Evolutionary conservation across 768 basidiomycete species (phyloP), one percentile per base, ranked within the genome.

Genomic region (Podaxis sp.): DNA sequence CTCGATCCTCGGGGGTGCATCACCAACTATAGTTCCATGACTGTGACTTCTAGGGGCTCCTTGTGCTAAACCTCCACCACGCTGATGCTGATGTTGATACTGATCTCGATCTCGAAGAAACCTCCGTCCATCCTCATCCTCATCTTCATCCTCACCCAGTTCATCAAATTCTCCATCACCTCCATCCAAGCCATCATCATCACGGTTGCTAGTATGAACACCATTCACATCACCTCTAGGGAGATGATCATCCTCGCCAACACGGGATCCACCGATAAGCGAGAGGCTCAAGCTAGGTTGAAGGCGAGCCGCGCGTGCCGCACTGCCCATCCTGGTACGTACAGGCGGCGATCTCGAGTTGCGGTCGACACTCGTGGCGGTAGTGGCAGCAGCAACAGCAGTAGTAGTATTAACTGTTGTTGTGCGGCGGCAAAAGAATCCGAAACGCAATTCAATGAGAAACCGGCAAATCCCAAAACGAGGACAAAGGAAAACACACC

Each of bases 111-210:
- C 32, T 1, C 32, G 32, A 32, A 32, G 32, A 32, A 9, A 32
- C 32, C 32, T 32, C 32, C 32, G 32, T 32, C 9, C 32, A 32
- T 9, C 32, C 7, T 32, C 42, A 28, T 46, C 42, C 25, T 51
- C 50, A 27, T n/a, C 57, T 4, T 57, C 47, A 13, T 42, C 37
- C 5, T 51, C 50, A 21, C 18, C 13, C 16, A 37, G 13, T 40
- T 59, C 48, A 50, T 27, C 57, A 38, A 50, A 38, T 57, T 35
- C 55, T 36, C 48, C 56, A 57, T 57, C 46, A 16, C n/a, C 25
- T 7, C 11, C 46, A 57, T 47, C 55, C 47, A 10, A n/a, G 7
- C 35, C 32, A 18, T 58, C 57, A 18, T 58, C 57, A 21, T 38
- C 47, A 32, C 32, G 32, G 32, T 9, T 7, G 32, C 32, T 9